Evolutionary conservation across 2,329 filamentous ascomycete genomes (phyloP).

Genomic region (Fusarium sp.): DNA sequence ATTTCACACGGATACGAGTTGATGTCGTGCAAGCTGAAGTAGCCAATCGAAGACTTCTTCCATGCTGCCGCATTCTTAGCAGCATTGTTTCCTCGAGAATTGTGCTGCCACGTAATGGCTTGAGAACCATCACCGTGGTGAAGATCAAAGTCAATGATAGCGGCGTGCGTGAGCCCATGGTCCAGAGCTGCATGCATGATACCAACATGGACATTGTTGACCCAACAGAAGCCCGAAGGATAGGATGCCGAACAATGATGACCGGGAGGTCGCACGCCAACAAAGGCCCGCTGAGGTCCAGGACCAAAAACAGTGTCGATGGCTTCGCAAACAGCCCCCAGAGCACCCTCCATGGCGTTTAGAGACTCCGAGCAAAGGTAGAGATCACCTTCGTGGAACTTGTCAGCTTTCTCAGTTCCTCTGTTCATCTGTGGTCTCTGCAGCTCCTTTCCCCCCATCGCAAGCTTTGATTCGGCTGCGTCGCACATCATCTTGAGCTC

Average conservation of each 20-base stretch:
- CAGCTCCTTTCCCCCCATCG: constrained; percentile 80
- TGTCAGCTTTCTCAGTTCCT: constrained; percentile 57
- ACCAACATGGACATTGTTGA: constrained; percentile 97
- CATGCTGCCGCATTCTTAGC: constrained; percentile 76
- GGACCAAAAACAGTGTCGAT: constrained; percentile 82
- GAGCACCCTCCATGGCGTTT: constrained; percentile 86
- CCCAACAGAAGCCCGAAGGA: constrained; percentile 97
- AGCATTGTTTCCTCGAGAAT: constrained; percentile 70
- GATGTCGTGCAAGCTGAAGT: constrained; percentile 97
- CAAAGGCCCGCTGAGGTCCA: constrained; percentile 81
- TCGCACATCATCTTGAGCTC: constrained; percentile 89
- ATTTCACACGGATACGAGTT: constrained; percentile 97
- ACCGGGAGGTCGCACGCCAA: constrained; percentile 90
- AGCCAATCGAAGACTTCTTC: constrained; percentile 90
- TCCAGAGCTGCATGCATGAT: constrained; percentile 88
- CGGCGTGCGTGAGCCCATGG: constrained; percentile 90
- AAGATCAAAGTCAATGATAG: constrained; percentile 91
- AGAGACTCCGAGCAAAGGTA: constrained; percentile 90
- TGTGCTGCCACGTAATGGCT: constrained; percentile 90
- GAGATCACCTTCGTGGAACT: constrained; percentile 87
- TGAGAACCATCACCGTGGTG: constrained; percentile 98
- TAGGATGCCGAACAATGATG: constrained; percentile 92
- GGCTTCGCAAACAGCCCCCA: constrained; percentile 93
- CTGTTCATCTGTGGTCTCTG: constrained; percentile 71
- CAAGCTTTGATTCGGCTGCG: constrained; percentile 79